Conservation (phyloP, 768 basidiomycete genomes). For the Tulasnella sp. region DNA sequence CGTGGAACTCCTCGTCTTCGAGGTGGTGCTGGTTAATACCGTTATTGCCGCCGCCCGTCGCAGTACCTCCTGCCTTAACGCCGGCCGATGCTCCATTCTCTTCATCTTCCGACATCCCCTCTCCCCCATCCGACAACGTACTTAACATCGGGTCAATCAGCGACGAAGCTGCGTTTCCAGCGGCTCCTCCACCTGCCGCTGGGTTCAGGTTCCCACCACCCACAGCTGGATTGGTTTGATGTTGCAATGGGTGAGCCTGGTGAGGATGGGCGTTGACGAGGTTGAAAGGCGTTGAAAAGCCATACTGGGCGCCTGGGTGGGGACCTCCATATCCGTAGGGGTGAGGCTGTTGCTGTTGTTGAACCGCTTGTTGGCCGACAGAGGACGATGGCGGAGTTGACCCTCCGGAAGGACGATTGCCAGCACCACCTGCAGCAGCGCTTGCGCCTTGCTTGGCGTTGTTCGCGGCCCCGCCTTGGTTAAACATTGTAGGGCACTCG, state of each 20-base stretch:
- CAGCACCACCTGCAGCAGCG: neutral
- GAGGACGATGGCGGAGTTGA: conserved; percentile 12
- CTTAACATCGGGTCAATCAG: conserved; percentile 35
- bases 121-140: conserved; percentile 32
- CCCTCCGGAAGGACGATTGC: neutral
- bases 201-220: conserved; percentile 15
- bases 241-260: conserved; percentile 20
- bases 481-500: neutral
- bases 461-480: conserved; percentile 8
- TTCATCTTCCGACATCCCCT: conserved; percentile 34
- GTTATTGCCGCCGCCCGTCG: conserved; percentile 33
- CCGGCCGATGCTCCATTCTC: conserved; percentile 26
- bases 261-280: conserved; percentile 17
- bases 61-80: conserved; percentile 29
- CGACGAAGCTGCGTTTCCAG: conserved; percentile 27
- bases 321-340: conserved; percentile 24
- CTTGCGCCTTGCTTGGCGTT: conserved; percentile 8
- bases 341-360: conserved; percentile 31
- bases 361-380: conserved; percentile 14
- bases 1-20: conserved; percentile 29
- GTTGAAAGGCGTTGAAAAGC: conserved; percentile 13
- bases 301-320: conserved; percentile 18
- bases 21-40: conserved; percentile 29
- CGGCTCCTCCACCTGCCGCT: conserved; percentile 19
- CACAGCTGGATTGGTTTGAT: conserved; percentile 20